A percentile compares a stretch with the other conserved stretches of the same genome.
These are phyloP conservation scores for Veloporphyrellus conicus DNA, from an alignment of 1,284 basidiomycete species.

Conservation along the genomic window DNA sequence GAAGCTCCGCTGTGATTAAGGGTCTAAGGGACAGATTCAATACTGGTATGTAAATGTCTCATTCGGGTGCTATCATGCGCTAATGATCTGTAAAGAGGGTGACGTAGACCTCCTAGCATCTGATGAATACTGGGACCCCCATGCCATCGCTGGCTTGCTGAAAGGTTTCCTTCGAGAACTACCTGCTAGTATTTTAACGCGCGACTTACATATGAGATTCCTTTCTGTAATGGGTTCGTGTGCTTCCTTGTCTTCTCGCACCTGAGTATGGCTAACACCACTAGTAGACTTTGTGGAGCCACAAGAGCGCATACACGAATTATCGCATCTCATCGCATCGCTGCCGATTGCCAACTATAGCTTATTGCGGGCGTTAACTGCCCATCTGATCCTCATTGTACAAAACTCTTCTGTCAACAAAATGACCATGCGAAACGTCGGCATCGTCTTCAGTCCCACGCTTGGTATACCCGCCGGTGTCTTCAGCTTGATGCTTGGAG, in stretches of 20 bases:
- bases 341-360: constrained; percentile 93
- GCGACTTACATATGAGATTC: constrained; percentile 84
- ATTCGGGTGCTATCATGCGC: constrained; percentile 6
- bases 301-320: constrained; percentile 82
- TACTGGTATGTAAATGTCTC: constrained; percentile 48
- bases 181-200: constrained; percentile 86
- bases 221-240: constrained; percentile 84
- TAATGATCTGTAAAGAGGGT: constrained; percentile 57
- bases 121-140: constrained; percentile 91
- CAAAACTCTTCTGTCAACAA: constrained; percentile 89
- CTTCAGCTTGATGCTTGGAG: constrained; percentile 87
- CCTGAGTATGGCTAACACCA: constrained; percentile 11
- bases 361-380: constrained; percentile 85
- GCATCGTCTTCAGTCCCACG: constrained; percentile 96
- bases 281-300: constrained; percentile 78
- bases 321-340: constrained; percentile 80
- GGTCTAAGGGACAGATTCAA: constrained; percentile 91
- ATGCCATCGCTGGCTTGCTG: constrained; percentile 88
- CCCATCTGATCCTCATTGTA: constrained; percentile 95
- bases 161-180: constrained; percentile 89
- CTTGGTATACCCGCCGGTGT: constrained; percentile 92
- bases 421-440: constrained; percentile 98
- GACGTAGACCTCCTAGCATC: constrained; percentile 83
- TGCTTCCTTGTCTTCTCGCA: constrained; percentile 3
- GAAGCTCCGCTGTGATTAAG: constrained; percentile 92